Conservation (phyloP, 306 rosid genomes). For the Senna siamea region DNA sequence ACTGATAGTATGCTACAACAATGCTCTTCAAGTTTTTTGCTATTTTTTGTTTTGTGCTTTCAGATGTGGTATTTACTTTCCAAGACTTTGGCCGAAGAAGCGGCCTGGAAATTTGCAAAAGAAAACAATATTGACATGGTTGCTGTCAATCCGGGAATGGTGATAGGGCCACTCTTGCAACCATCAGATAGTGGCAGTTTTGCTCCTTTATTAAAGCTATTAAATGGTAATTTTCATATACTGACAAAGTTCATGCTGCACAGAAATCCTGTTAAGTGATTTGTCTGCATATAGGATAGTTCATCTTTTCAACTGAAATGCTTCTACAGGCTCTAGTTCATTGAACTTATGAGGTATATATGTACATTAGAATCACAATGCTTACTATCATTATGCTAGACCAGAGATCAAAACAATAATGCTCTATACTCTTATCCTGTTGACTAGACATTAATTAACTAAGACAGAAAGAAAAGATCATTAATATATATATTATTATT, state of each 20-base stretch:
- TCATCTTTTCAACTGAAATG: neutral
- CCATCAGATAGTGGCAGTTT: slow-evolving; percentile 70
- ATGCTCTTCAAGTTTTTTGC: slow-evolving; percentile 6
- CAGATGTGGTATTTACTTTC: slow-evolving; percentile 81
- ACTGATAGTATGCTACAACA: neutral
- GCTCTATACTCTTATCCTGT: too few relatives aligned
- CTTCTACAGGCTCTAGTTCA: neutral
- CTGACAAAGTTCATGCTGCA: neutral
- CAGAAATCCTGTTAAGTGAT: neutral
- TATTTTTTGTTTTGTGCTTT: slow-evolving; percentile 25
- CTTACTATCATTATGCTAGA: too few relatives aligned
- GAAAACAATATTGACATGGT: slow-evolving; percentile 82
- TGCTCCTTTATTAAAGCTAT: slow-evolving; percentile 50
- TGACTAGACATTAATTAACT: too few relatives aligned
- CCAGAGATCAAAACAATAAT: too few relatives aligned
- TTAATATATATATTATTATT: too few relatives aligned
- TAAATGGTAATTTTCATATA: slow-evolving; percentile 60
- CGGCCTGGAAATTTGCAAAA: slow-evolving; percentile 81
- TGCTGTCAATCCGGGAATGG: slow-evolving; percentile 72
- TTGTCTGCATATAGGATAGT: neutral
- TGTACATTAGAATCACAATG: too few relatives aligned
- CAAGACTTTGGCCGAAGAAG: slow-evolving; percentile 87
- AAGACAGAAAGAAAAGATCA: too few relatives aligned
- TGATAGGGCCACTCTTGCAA: slow-evolving; percentile 79
- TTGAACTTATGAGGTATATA: too few relatives aligned